Evolutionary conservation across 805 yeast species (phyloP), one percentile per base, ranked within the genome.

Genomic region (Yamadazyma sp.): DNA sequence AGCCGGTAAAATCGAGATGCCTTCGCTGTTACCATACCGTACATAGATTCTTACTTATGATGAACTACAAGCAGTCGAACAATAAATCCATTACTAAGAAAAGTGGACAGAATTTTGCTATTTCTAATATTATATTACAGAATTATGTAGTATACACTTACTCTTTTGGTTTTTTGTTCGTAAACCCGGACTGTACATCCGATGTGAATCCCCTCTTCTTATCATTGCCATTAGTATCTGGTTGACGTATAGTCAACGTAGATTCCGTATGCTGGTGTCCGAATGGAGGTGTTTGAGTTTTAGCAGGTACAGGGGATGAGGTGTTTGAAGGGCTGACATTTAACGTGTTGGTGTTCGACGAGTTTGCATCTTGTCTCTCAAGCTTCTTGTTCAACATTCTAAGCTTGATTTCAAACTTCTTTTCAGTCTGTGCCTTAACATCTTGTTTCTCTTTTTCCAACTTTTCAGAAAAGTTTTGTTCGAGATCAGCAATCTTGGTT

Each of bases 401-500:
- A 40, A 72, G 70, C 47, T 79, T 74, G 56, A 83, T 72, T 42
- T 75, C 82, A 32, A 71, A 72, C 50, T 79, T 80, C 52, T 78
- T 75, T 34, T 75, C 74, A 28, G 77, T 72, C 17, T 75, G 73
- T 37, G 66, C 63, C 33, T 75, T 62, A 3, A 74, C 70, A 31
- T 67, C 73, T 21, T 64, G 69, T 37, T 57, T 59, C 28, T 55
- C 62, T 15, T 45, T 44, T 14, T 47, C 47, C 24, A 54, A 37
- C 30, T 45, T 43, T 17, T 31, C 26, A 16, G 49, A 51, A 27
- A 55, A 57, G 8, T 52, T 54, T 19, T 45, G 37, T 26, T 54
- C 53, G 32, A 57, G 47, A n/a, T 40, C 37, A n/a, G 22, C 40
- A 22, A 57, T 49, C 34, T 53, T 45, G 4, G 38, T 43, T 26